Evolutionary conservation across 176 grass and related monocot species (phyloP).

Genomic region (Coix lacrymajobi): DNA sequence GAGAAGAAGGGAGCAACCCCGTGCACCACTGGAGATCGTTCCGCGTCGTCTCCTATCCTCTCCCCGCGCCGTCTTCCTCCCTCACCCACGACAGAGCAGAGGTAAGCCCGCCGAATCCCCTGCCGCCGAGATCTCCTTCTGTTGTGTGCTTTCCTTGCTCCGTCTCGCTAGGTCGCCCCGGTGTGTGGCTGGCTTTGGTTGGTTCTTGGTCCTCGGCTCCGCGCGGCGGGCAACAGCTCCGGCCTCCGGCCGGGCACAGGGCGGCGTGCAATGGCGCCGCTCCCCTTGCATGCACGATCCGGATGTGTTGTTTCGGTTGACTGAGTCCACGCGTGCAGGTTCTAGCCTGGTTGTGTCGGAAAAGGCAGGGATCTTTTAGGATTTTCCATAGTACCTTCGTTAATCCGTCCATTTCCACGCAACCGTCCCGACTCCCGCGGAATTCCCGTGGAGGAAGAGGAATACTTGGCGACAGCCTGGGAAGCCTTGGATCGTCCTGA

Average conservation of each 20-base stretch:
- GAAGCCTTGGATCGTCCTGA: no score
- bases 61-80: not conserved
- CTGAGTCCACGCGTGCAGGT: not conserved
- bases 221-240: not conserved
- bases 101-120: slow-evolving; percentile 17
- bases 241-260: not conserved
- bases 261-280: not conserved
- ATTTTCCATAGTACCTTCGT: not conserved
- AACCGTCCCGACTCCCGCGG: not conserved
- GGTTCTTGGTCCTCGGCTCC: not conserved
- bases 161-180: not conserved
- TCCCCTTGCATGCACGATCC: not conserved
- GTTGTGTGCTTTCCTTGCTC: not conserved
- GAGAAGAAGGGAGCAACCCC: no score
- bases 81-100: not conserved
- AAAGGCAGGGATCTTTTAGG: not conserved
- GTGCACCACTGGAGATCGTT: not conserved
- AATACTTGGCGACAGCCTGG: not conserved
- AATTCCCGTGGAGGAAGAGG: not conserved
- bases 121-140: not conserved
- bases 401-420: not conserved
- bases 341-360: not conserved
- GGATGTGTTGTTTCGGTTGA: not conserved
- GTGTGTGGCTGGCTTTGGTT: not conserved
- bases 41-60: not conserved